Evolutionary conservation across 2,329 filamentous ascomycete genomes (phyloP), one percentile per base, ranked within the genome.

Genomic region (Paecilomyces sp.): DNA sequence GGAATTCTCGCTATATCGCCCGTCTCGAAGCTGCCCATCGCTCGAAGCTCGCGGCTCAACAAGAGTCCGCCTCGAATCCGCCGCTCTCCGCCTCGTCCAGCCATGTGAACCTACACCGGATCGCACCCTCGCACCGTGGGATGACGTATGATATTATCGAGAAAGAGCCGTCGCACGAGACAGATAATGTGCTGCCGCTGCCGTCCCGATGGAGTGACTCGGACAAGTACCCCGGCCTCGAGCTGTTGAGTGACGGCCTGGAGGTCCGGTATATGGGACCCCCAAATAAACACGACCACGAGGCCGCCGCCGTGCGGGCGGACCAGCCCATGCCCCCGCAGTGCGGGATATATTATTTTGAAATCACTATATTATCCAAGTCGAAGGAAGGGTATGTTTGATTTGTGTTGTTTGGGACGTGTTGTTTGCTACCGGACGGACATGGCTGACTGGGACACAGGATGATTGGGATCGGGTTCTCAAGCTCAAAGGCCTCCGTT

Each of bases 341-440:
- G 69, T 94, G 90, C 65, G 94, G 94, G 1, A 88, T 99, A 61
- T 99, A 96, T 74, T 99, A 99, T 73, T 99, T 87, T 70, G 94
- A 99, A 68, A 80, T 87, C 34, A 84, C 83, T 8, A 83, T 91
- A 55, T 72, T 87, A 56, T 84, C 85, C 7, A 85, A 87, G 68
- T 84, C 84, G 57, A 87, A 88, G 70, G 88, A 90, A 67, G 85
- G 85, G 85, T 87, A 79, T 64, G 82, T 54, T 7, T 22, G 9
- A 59, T 22, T 56, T 12, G 30, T 73, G 47, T 56, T 57, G 57
- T 9, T 47, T 18, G 15, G 4, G 31, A 7, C 25, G 31, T 33
- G 11, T 9, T 33, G 31, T 11, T 9, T 33, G 11, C 8, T 33
- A 3, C 36, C 13, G n/a, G 41, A 47, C 41, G 18, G 41, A 47